These are phyloP conservation scores for Uronychia setigera DNA, from an alignment of 73 alveolate genomes.

Conservation along the genomic window DNA sequence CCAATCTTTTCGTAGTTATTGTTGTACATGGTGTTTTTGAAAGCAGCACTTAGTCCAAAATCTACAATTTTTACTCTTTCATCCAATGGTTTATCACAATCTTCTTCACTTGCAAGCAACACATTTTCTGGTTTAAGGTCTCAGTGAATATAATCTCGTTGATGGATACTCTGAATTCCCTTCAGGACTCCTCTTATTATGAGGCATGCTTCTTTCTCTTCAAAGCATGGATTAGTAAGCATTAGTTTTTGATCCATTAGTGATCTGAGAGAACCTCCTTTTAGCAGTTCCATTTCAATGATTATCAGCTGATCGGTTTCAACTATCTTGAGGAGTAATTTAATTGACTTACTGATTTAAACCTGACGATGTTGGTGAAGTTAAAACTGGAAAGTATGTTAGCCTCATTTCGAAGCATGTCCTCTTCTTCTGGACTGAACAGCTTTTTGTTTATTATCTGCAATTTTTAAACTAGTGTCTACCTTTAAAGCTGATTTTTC, in stretches of 20 bases:
- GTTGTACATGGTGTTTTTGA: conserved; percentile 3
- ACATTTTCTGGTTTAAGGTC: conserved; percentile 72
- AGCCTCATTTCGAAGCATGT: conserved; percentile 37
- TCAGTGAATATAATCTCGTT: conserved; percentile 59
- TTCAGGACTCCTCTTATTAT: conserved; percentile 7
- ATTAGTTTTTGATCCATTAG: conserved; percentile 29
- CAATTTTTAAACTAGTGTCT: conserved; percentile 7
- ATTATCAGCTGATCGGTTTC: conserved; percentile 72
- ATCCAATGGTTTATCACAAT: not conserved
- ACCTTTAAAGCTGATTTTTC: conserved; percentile 2
- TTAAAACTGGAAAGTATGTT: conserved; percentile 47
- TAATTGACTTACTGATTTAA: conserved; percentile 59
- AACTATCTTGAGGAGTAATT: conserved; percentile 34
- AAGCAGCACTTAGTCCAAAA: conserved; percentile 49
- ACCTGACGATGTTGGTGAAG: conserved; percentile 94
- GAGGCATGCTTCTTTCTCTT: not conserved
- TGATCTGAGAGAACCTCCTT: conserved; percentile 72
- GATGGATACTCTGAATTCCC: conserved; percentile 42
- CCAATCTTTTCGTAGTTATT: conserved; percentile 49
- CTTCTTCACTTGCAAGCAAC: conserved; percentile 16
- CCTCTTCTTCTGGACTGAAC: conserved; percentile 17
- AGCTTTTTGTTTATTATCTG: conserved; percentile 36
- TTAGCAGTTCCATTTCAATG: conserved; percentile 80
- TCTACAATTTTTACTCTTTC: conserved; percentile 38
- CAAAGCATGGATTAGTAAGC: not conserved